Base-by-base conservation (phyloP, 2,329 filamentous ascomycete species). In the Phialophora macrospora region DNA sequence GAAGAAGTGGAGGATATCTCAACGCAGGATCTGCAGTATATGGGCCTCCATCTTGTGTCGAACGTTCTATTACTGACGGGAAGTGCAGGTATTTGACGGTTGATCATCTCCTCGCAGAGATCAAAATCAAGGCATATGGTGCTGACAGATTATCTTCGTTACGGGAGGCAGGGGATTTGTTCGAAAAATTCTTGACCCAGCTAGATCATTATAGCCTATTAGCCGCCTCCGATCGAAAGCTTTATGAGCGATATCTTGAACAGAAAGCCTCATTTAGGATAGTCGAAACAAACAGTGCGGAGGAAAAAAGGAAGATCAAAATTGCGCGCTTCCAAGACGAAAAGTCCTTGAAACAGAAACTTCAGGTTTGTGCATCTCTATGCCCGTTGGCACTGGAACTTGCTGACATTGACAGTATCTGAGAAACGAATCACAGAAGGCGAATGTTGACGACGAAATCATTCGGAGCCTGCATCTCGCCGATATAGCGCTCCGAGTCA, bases 1-100 rank as follows among this genome's bases (percentile, higher is more conserved):
- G 95, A 99, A 78, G 85, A 86, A 0, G 79, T 94, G 46, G 95
- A 99, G 68, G 95, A 99, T 79, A 81, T 97, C 34, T 83, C 91
- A 14, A 96, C 94, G 1, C 84, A 85, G n/a, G 89, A 96, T 74
- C 80, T 99, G 34, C 92, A 92, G 79, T 96, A 81, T 66, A 78
- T 55, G 26, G 22, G 7, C 11, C 8, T 9, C 4, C 11, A 24
- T 32, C n/a, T 28, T 20, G 20, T 11, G 9, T 14, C 24, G 17
- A 46, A 11, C 6, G 4, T 48, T 44, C 14, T 17, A 41, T 44
- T 17, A 17, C 67, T 69, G 30, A 69, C 54, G 41, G 46, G 38
- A 22, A 32, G 41, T 63, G 32, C 66, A 89, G 87, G 74, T 90
- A 94, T 77, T 84, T 99, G 67, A 84, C 92, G 24, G 85, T 93